phyloP scores from a whole-genome alignment of 805 yeast genomes.

The Wickerhamiella azyma region DNA sequence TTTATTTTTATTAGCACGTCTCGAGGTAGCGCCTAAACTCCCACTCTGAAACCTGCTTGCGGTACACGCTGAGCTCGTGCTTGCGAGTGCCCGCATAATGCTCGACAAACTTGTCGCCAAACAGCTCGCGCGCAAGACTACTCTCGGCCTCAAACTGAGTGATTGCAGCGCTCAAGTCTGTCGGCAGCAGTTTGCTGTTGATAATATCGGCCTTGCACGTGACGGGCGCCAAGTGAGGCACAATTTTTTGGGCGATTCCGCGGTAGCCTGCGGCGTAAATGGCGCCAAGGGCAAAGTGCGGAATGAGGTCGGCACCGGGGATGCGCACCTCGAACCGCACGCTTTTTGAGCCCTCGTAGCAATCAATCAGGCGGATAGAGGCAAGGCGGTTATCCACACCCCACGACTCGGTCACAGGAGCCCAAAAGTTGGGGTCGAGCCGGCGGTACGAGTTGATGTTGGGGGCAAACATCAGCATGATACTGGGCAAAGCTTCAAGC shows the following conservation, averaged over 20 bases:
- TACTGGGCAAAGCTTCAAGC: conserved; percentile 22
- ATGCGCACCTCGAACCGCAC: conserved; percentile 26
- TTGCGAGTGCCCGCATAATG: conserved; percentile 24
- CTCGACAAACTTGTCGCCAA: conserved; percentile 23
- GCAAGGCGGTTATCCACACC: conserved; percentile 27
- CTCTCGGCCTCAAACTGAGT: conserved; percentile 17
- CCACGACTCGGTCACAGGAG: conserved; percentile 27
- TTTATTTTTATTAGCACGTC: conserved; percentile 3
- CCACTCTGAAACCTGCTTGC: conserved; percentile 27
- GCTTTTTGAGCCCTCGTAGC: conserved; percentile 19
- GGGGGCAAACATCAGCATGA: conserved; percentile 27
- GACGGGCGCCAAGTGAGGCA: conserved; percentile 22
- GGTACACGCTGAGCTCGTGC: conserved; percentile 21
- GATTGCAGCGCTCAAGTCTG: conserved; percentile 20
- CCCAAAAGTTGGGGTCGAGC: conserved; percentile 26
- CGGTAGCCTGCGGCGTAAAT: conserved; percentile 23
- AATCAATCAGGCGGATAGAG: conserved; percentile 23
- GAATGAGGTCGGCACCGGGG: conserved; percentile 27
- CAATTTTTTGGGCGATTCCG: conserved; percentile 21
- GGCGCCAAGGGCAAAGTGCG: conserved; percentile 26
- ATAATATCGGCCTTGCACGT: conserved; percentile 15
- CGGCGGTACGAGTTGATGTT: conserved; percentile 27
- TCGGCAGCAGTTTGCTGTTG: conserved; percentile 20
- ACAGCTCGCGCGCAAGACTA: conserved; percentile 22
- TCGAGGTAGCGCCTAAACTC: conserved; percentile 25